Evolutionary conservation across 2,329 filamentous ascomycete genomes (phyloP).

Genomic region (Exophiala sp.): DNA sequence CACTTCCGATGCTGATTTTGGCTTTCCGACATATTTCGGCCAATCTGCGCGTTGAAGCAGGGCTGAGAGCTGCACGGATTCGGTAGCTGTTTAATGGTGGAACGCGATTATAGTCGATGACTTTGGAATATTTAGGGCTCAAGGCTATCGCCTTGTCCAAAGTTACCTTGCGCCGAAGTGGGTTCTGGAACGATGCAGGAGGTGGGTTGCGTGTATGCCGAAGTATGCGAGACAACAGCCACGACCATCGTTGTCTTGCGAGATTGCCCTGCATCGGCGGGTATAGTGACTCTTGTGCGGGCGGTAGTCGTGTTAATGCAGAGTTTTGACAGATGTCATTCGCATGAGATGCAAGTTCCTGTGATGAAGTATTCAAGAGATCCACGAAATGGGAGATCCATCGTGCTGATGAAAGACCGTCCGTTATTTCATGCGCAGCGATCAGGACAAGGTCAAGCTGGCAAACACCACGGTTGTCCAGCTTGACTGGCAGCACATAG

Average conservation of each 20-base stretch:
- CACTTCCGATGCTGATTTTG: conserved; percentile 22
- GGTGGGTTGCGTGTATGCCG: conserved; percentile 19
- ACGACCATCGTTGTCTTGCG: conserved; percentile 24
- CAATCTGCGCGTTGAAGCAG: conserved; percentile 13
- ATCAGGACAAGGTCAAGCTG: conserved; percentile 17
- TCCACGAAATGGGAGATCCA: conserved; percentile 24
- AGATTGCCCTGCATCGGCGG: conserved; percentile 15
- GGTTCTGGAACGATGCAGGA: conserved; percentile 26
- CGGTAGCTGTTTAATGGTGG: conserved; percentile 22
- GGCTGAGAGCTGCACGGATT: conserved; percentile 11
- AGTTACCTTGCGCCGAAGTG: conserved; percentile 12
- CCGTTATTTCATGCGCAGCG: conserved; percentile 23
- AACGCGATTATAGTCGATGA: conserved; percentile 19
- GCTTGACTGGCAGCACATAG: conserved; percentile 20
- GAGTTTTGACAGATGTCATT: conserved; percentile 4
- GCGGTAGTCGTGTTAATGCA: conserved; percentile 16
- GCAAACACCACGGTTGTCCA: neutral
- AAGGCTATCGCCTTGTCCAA: conserved; percentile 4
- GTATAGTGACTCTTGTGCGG: conserved; percentile 26
- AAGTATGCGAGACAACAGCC: conserved; percentile 23
- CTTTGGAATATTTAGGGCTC: conserved; percentile 11
- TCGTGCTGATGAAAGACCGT: conserved; percentile 23
- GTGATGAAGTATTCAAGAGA: conserved; percentile 14
- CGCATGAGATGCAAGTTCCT: conserved; percentile 3
- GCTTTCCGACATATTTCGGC: conserved; percentile 20